phyloP scores from a whole-genome alignment of 169 alveolate genomes.

The Toxoplasma gondii region DNA sequence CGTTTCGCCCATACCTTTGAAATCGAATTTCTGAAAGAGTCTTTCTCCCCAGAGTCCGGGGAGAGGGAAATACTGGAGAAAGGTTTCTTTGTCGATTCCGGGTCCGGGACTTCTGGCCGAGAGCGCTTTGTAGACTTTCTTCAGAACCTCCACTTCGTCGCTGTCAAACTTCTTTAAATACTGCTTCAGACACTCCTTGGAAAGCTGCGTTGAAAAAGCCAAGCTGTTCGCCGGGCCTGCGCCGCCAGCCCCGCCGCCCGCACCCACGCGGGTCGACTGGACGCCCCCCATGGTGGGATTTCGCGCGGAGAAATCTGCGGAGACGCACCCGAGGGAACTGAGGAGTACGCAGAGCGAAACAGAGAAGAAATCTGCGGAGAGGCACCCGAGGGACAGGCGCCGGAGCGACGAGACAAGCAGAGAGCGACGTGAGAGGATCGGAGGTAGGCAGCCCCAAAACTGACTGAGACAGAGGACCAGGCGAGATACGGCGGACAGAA shows the following conservation, averaged over 20 bases:
- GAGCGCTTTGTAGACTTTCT: constrained; percentile 81
- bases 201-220: constrained; percentile 40
- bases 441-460: no score
- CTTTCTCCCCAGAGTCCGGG: constrained; percentile 92
- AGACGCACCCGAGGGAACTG: no score
- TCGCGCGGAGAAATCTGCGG: no score
- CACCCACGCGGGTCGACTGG: constrained; percentile 30
- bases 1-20: constrained; percentile 12
- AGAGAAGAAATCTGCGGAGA: no score
- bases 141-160: constrained; percentile 77
- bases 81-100: constrained; percentile 88
- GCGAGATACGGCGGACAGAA: no score
- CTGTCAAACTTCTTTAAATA: constrained; percentile 75
- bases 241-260: constrained; percentile 15
- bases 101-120: constrained; percentile 77
- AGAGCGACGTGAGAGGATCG: no score
- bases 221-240: not conserved
- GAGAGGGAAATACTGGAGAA: constrained; percentile 84
- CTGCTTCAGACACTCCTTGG: constrained; percentile 47
- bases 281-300: constrained; percentile 33
- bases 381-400: not conserved
- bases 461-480: no score
- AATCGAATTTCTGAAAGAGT: constrained; percentile 80
- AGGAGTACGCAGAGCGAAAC: no score
- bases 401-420: not conserved